Evolutionary conservation across 495 filamentous ascomycete species (phyloP).

Genomic region (Amorphotheca resinae): DNA sequence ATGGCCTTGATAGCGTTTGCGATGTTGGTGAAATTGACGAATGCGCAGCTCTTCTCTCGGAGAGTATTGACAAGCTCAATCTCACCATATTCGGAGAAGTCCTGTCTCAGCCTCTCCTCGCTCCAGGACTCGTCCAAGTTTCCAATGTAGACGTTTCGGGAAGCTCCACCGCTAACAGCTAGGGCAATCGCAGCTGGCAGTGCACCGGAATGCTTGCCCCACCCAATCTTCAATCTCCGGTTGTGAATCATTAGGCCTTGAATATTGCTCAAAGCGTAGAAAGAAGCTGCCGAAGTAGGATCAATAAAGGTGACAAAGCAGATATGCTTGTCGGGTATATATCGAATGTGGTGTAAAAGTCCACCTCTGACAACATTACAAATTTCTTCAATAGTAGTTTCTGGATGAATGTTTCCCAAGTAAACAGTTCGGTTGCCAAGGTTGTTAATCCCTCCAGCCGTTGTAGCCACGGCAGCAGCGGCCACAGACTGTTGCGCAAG

Average conservation of each 20-base stretch:
- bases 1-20: constrained; percentile 99
- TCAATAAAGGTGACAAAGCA: constrained; percentile 99
- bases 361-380: constrained; percentile 94
- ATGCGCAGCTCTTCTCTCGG: constrained; percentile 97
- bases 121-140: constrained; percentile 96
- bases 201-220: constrained; percentile 98
- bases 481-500: constrained; percentile 96
- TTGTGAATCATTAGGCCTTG: constrained; percentile 99
- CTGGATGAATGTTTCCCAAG: constrained; percentile 95
- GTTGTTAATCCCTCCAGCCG: constrained; percentile 92
- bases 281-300: constrained; percentile 92
- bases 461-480: constrained; percentile 90
- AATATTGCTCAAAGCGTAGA: constrained; percentile 92
- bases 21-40: constrained; percentile 99
- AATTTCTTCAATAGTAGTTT: constrained; percentile 97
- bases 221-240: constrained; percentile 92
- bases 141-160: constrained; percentile 93
- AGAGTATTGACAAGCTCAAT: constrained; percentile 95
- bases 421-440: constrained; percentile 96
- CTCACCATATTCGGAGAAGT: constrained; percentile 96
- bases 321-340: constrained; percentile 99
- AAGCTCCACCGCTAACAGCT: constrained; percentile 90
- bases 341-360: constrained; percentile 91
- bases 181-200: constrained; percentile 92
- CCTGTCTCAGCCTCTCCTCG: constrained; percentile 87